phyloP scores from a whole-genome alignment of 108 stramenopile genomes.

The Hondaea fermentalgiana region DNA sequence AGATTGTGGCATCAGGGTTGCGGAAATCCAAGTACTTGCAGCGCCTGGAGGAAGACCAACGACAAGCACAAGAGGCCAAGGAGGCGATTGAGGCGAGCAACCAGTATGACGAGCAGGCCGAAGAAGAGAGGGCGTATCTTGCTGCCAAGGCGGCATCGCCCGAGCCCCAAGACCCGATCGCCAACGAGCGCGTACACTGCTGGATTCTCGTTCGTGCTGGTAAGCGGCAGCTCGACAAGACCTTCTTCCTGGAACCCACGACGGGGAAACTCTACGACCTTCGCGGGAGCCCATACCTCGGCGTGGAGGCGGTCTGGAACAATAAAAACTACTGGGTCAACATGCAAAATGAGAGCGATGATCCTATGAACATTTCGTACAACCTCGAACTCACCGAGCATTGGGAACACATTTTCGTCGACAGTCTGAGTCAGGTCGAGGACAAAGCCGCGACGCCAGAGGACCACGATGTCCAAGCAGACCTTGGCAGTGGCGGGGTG shows the following conservation, averaged over 20 bases:
- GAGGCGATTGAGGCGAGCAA: neutral
- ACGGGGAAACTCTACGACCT: constrained; percentile 51
- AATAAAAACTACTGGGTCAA: constrained; percentile 65
- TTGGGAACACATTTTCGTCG: constrained; percentile 53
- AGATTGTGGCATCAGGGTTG: neutral
- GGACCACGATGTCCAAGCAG: neutral
- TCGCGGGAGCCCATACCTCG: constrained; percentile 42
- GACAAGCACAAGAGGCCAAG: neutral
- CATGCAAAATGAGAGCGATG: constrained; percentile 23
- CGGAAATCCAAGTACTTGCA: neutral
- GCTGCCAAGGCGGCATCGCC: neutral
- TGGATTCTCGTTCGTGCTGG: constrained; percentile 65
- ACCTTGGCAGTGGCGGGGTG: neutral
- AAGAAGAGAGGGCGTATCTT: neutral
- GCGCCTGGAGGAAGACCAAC: neutral
- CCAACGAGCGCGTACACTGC: constrained; percentile 45
- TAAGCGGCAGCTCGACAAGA: constrained; percentile 31
- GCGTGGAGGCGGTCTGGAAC: constrained; percentile 59
- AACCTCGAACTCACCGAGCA: constrained; percentile 4
- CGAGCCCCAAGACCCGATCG: constrained; percentile 26
- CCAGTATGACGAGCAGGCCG: neutral
- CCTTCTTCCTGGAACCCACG: constrained; percentile 60
- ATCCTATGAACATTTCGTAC: neutral
- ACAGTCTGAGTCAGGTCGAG: neutral
- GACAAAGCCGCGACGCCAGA: neutral